Evolutionary conservation across 352 stramenopile genomes (phyloP).

Genomic region (Phytopythium oedochilum): DNA sequence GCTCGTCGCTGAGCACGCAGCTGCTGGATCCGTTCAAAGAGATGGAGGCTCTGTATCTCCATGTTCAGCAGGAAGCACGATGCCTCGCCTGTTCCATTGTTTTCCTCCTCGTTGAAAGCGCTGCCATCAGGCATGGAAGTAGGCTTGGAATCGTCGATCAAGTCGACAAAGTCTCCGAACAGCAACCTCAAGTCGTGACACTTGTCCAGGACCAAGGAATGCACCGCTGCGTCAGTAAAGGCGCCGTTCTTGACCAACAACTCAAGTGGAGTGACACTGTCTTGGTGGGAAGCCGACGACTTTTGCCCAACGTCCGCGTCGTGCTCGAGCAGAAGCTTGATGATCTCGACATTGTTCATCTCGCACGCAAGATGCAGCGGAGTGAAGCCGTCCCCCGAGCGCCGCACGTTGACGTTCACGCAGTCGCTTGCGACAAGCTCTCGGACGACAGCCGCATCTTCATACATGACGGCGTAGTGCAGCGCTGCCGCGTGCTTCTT

Average conservation of each 20-base stretch:
- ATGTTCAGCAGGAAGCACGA: constrained; percentile 48
- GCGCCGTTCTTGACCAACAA: constrained; percentile 48
- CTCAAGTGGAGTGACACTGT: constrained; percentile 41
- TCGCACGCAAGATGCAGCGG: constrained; percentile 62
- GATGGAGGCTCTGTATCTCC: constrained; percentile 42
- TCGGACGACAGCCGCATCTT: constrained; percentile 33
- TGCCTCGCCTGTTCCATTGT: constrained; percentile 11
- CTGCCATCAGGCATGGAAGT: not conserved
- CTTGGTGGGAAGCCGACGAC: constrained; percentile 25
- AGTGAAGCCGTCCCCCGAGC: constrained; percentile 59
- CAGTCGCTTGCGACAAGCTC: constrained; percentile 23
- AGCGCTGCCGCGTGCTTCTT: constrained; percentile 49
- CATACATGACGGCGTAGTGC: constrained; percentile 66
- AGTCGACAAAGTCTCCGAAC: not conserved
- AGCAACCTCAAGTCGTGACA: constrained; percentile 16
- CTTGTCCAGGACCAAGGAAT: constrained; percentile 27
- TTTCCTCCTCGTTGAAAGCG: constrained; percentile 3
- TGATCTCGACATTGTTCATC: constrained; percentile 42
- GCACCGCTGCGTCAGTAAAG: constrained; percentile 39
- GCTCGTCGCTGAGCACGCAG: constrained; percentile 9
- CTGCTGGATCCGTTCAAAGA: constrained; percentile 37
- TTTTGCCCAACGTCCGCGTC: constrained; percentile 45
- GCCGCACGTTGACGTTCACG: constrained; percentile 52
- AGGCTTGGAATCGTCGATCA: no score
- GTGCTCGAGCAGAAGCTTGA: constrained; percentile 42